Conservation (phyloP, 192 early-diverging fungal genomes). For the Gaertneriomyces semiglobifer region DNA sequence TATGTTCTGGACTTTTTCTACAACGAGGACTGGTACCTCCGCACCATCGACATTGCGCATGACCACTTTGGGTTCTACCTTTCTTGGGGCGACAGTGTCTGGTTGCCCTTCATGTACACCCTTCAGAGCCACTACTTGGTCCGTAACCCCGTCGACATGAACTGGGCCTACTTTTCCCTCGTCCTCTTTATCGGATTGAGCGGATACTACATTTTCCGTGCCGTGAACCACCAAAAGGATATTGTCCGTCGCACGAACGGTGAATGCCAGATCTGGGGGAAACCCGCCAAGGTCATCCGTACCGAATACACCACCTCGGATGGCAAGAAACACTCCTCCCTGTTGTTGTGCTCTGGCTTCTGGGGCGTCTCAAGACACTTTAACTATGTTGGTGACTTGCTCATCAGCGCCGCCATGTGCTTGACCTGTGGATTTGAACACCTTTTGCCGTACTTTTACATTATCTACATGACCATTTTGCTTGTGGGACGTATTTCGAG, state of each 20-base stretch:
- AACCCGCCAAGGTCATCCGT: slow-evolving; percentile 67
- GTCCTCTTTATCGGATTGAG: slow-evolving; percentile 53
- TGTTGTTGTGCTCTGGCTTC: slow-evolving; percentile 70
- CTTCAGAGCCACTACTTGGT: slow-evolving; percentile 76
- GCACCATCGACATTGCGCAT: slow-evolving; percentile 80
- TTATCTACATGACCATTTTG: slow-evolving; percentile 75
- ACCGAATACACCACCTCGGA: slow-evolving; percentile 70
- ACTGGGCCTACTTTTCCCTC: slow-evolving; percentile 46
- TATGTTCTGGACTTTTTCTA: slow-evolving; percentile 81
- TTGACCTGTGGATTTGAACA: slow-evolving; percentile 65
- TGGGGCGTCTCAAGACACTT: slow-evolving; percentile 81
- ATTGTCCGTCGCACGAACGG: slow-evolving; percentile 65
- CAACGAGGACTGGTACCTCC: slow-evolving; percentile 79
- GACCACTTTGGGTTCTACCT: slow-evolving; percentile 87
- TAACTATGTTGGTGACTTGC: slow-evolving; percentile 77
- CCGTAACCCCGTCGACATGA: slow-evolving; percentile 68
- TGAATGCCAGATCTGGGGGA: slow-evolving; percentile 73
- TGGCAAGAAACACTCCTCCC: slow-evolving; percentile 62
- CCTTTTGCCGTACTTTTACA: slow-evolving; percentile 75
- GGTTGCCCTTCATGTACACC: slow-evolving; percentile 81
- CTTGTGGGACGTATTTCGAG: slow-evolving; percentile 64
- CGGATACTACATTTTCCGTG: slow-evolving; percentile 79
- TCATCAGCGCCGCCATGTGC: slow-evolving; percentile 71
- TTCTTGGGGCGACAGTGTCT: slow-evolving; percentile 77
- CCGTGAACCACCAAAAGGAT: slow-evolving; percentile 80